Evolutionary conservation across 2,329 filamentous ascomycete genomes (phyloP).

Genomic region (Ampelomyces quisqualis): DNA sequence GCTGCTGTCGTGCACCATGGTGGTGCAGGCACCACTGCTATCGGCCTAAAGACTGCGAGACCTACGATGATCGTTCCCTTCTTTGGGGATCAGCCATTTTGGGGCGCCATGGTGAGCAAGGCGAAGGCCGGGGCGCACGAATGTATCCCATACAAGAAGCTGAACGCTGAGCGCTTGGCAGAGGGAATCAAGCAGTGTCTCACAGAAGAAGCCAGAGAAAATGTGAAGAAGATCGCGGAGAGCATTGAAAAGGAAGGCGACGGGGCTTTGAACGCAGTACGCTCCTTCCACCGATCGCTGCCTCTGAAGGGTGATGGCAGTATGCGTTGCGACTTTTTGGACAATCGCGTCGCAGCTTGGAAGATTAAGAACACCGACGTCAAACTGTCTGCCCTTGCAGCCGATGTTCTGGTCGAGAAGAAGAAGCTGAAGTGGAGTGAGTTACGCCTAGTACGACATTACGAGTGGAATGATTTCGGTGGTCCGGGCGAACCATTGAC

Average conservation of each 20-base stretch:
- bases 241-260: conserved; percentile 64
- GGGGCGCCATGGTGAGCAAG: conserved; percentile 68
- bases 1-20: conserved; percentile 71
- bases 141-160: conserved; percentile 65
- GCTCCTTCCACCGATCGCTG: conserved; percentile 64
- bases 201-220: conserved; percentile 59
- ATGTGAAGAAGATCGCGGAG: conserved; percentile 60
- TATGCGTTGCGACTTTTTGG: conserved; percentile 67
- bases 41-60: conserved; percentile 68
- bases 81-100: conserved; percentile 78
- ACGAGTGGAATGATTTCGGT: conserved; percentile 76
- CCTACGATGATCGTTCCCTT: conserved; percentile 78
- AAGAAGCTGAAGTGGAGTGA: conserved; percentile 65
- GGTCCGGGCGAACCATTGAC: conserved; percentile 73
- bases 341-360: conserved; percentile 66
- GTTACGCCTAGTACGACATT: conserved; percentile 64
- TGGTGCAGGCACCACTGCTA: conserved; percentile 75
- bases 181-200: conserved; percentile 71
- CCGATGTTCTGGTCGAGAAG: conserved; percentile 62
- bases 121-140: conserved; percentile 65
- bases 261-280: conserved; percentile 68
- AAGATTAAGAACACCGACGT: conserved; percentile 61
- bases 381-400: conserved; percentile 63
- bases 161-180: conserved; percentile 64
- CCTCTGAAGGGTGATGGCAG: conserved; percentile 46